Evolutionary conservation across 371 early-diverging fungal species (phyloP), one percentile per base, ranked within the genome.

Genomic region (Mortierella sp.): DNA sequence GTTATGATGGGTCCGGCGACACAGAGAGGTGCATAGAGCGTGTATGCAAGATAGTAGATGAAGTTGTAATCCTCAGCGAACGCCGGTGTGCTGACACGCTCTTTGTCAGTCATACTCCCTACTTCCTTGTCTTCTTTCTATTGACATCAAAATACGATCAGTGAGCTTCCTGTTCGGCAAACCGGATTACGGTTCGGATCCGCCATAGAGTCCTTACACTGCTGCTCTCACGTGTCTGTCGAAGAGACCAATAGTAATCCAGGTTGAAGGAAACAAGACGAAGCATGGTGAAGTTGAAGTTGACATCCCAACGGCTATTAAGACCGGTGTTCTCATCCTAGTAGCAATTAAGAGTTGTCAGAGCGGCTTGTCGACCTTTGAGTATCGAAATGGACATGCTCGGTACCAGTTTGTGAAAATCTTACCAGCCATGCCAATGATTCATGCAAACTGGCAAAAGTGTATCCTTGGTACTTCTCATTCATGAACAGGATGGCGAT

Each of bases 1-100:
- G 96, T 91, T 62, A 97, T 90, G 52, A 98, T 96, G 9, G 98
- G 98, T 0, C 98, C 98, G 27, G 97, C 95, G 37, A 97, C 78
- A 60, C 93, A 96, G 34, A 98, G 83, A 1, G 98, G 98, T 1
- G 92, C 87, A 63, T 98, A 98, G 12, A 95, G 64, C 13, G 92
- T 67, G 76, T 95, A 97, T 0, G 90, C 83, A 56, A 94, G 77
- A 67, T 93, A 98, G 65, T 92, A 82, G 47, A 80, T 52, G 53
- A 91, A 85, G 58, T 82, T 90, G 80, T 95, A 98, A 47, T 95
- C 94, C 8, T 79, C 66, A 2, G 57, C 57, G 22, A 78, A 63
- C 27, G 84, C 81, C 10, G 93, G 83, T 5, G 60, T 62, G 34
- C 80, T 78, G n/a, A 89, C 86, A 12, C 93, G 86, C 9, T 90